Evolutionary conservation across 2,329 filamentous ascomycete species (phyloP).

Genomic region (Aulographum hederae): DNA sequence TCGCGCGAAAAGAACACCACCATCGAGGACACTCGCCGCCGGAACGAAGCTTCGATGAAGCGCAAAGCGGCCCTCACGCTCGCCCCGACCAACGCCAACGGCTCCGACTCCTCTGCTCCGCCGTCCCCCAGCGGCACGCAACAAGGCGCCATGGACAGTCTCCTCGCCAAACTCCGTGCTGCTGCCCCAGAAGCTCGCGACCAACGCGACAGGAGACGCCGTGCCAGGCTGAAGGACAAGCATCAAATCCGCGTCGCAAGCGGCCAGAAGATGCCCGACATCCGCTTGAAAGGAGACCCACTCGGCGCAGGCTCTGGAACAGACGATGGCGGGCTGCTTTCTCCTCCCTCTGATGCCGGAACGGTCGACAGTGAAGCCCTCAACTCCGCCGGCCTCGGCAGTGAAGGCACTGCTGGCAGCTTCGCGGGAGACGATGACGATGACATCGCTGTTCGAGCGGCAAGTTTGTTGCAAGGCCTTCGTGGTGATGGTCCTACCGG

Average conservation of each 20-base stretch:
- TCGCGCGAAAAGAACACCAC: conserved; percentile 80
- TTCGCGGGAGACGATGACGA: conserved; percentile 29
- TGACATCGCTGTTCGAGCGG: conserved; percentile 73
- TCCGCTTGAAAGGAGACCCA: conserved; percentile 15
- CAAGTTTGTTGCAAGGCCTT: conserved; percentile 67
- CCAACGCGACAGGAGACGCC: conserved; percentile 70
- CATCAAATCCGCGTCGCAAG: conserved; percentile 82
- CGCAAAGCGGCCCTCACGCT: conserved; percentile 57
- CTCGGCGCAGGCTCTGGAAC: conserved; percentile 10
- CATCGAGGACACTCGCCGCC: conserved; percentile 63
- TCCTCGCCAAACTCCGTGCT: conserved; percentile 85
- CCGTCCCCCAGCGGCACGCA: conserved; percentile 47
- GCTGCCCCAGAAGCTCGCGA: conserved; percentile 81
- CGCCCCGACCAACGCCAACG: conserved; percentile 30
- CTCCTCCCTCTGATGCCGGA: conserved; percentile 10
- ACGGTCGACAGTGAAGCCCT: conserved; percentile 5
- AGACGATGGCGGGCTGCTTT: conserved; percentile 9
- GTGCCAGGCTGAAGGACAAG: conserved; percentile 74
- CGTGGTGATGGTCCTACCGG: conserved; percentile 37
- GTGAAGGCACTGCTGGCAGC: conserved; percentile 10
- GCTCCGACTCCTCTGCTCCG: conserved; percentile 23
- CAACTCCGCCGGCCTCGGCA: conserved; percentile 12
- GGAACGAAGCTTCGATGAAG: conserved; percentile 84
- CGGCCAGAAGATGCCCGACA: conserved; percentile 72
- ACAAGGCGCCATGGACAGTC: conserved; percentile 85